Evolutionary conservation across 495 filamentous ascomycete genomes (phyloP), one percentile per base, ranked within the genome.

Genomic region (Haplographium delicatum): DNA sequence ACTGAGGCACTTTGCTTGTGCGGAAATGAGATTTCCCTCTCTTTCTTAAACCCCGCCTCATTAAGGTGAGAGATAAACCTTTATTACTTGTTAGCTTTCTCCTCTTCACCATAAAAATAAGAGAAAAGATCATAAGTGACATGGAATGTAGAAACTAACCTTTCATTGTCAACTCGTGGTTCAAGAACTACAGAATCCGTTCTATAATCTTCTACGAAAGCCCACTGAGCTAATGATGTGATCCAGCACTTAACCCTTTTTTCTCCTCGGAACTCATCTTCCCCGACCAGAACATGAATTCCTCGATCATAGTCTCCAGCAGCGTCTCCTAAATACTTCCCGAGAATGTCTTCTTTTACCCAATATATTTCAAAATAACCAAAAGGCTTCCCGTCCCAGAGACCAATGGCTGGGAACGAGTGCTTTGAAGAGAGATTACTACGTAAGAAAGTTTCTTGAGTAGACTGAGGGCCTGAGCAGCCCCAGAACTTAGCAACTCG

Each of bases 311-410:
- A 96, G 58, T 94, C 83, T 20, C 79, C 79, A 1, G 82, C 79
- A 4, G 69, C 69, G 27, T 68, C 68, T 0, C 71, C 75, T 1
- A 80, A 77, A 25, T 91, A 62, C 23, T 73, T 73, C 0, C 87
- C 89, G 19, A 98, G 62, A 1, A 68, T 67, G 61, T 97, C 94
- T 63, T 98, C 93, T 58, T 95, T 95, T 2, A 93, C 91, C 94
- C 94, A 98, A 69, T 98, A 98, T 31, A 98, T 78, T 71, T 98
- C 94, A 61, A 98, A 95, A 59, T 94, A 98, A 0, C 93, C 93
- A 67, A 97, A 98, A 0, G 93, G 93, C 50, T 91, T 85, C 2
- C 88, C 91, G 45, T 95, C 88, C 90, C 91, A 98, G 70, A 86
- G 82, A 25, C 88, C 93, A 56, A 98, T 91, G 1, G 83, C 87